Conservation (phyloP, 495 filamentous ascomycete species). For the Daldinia loculata region DNA sequence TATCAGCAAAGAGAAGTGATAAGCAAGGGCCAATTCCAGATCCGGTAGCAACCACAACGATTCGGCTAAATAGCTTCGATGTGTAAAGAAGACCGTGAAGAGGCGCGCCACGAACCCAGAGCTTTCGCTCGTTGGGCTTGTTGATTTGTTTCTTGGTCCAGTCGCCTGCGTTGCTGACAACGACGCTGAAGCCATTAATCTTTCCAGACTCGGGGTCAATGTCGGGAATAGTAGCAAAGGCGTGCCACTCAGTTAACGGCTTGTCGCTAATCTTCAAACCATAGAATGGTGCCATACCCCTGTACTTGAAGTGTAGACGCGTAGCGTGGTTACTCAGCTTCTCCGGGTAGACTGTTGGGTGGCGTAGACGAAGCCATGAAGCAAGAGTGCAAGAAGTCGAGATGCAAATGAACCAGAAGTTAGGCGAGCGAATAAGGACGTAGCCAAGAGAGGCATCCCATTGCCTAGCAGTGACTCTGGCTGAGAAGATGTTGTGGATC, state of each 20-base stretch:
- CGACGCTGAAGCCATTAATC: conserved; percentile 69
- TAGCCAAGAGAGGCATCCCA: conserved; percentile 53
- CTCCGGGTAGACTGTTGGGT: conserved; percentile 67
- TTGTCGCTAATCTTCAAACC: conserved; percentile 63
- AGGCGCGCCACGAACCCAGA: conserved; percentile 64
- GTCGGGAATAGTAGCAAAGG: conserved; percentile 78
- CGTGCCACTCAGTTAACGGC: conserved; percentile 79
- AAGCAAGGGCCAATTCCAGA: conserved; percentile 81
- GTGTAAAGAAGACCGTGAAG: conserved; percentile 77
- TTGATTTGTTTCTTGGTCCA: conserved; percentile 75
- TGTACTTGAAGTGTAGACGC: conserved; percentile 73
- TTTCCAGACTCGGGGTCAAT: conserved; percentile 54
- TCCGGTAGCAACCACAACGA: conserved; percentile 82
- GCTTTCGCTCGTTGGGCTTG: conserved; percentile 61
- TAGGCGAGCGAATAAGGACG: conserved; percentile 62
- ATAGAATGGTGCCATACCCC: conserved; percentile 60
- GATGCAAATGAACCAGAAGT: conserved; percentile 73
- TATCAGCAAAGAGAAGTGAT: conserved; percentile 54
- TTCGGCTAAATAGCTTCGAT: conserved; percentile 70
- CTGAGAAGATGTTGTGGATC: conserved; percentile 68
- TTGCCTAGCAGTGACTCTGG: conserved; percentile 61
- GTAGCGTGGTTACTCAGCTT: conserved; percentile 73
- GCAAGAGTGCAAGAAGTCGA: conserved; percentile 68
- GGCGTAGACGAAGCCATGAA: conserved; percentile 74
- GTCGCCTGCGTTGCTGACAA: conserved; percentile 85